Base-by-base conservation (phyloP, 108 stramenopile species). In the Nitzschia sp. region DNA sequence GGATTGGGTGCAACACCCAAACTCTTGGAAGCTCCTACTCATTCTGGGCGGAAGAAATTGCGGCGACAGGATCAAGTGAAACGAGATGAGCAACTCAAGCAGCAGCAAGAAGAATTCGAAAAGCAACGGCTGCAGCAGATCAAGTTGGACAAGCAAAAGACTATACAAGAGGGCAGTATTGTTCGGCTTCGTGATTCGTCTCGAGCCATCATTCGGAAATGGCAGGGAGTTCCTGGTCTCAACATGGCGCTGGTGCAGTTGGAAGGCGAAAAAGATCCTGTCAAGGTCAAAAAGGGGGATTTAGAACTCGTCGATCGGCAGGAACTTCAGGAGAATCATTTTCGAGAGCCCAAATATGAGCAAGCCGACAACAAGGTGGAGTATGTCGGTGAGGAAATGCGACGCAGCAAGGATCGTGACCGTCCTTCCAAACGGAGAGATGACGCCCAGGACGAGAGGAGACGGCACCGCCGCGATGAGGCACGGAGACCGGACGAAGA, bases 1-100 rank as follows among this genome's bases (percentile, higher is more conserved):
- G 94, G 94, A 46, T 56, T 95, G 62, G 94, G 94, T 9, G 94
- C 94, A 17, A 86, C 82, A 29, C 94, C 94, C 23, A 76, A 85
- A 57, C 38, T 85, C 19, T 11, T 69, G 62, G 69, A 70, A 59
- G 46, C 46, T 36, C 76, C 81, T 35, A 60, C 63, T 6, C 77
- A 65, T 32, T 32, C 24, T 24, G 54, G 29, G 47, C 51, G 56
- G 48, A 51, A 61, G 5, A 45, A 61, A 29, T 64, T 64, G 21
- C 76, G 76, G 8, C 68, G 76, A 30, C 76, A 70, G 36, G 86
- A 92, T 54, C 89, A 95, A 71, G 62, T 87, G 0, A 66, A 84
- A 64, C 88, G 81, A 34, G 85, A 90, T 15, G 81, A 87, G 56
- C 48, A 59, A 15, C 33, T 80, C 25, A 57, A 71, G 59, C 45